These are phyloP conservation scores for Penicillium fimorum DNA, from an alignment of 495 filamentous ascomycete genomes.

Conservation along the genomic window DNA sequence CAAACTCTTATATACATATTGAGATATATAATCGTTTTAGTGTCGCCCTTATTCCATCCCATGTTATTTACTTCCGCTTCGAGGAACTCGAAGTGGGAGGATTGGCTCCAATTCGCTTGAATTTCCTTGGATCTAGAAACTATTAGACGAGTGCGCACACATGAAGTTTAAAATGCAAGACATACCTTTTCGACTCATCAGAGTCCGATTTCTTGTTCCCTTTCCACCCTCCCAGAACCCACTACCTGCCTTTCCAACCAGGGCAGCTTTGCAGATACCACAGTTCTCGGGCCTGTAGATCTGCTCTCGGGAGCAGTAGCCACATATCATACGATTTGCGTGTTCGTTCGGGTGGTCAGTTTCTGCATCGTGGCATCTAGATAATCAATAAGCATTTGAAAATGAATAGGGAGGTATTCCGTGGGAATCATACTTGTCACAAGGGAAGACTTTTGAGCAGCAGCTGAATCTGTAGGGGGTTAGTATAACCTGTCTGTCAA, in stretches of 20 bases:
- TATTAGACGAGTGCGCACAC: slow-evolving; percentile 4
- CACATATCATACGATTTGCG: slow-evolving; percentile 87
- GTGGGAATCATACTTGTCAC: slow-evolving; percentile 56
- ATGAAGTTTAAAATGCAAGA: slow-evolving; percentile 7
- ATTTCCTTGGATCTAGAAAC: slow-evolving; percentile 65
- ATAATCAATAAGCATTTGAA: slow-evolving; percentile 13
- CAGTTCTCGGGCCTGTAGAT: slow-evolving; percentile 80
- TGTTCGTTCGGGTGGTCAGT: slow-evolving; percentile 77
- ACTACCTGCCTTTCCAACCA: slow-evolving; percentile 67
- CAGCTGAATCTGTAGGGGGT: slow-evolving; percentile 53
- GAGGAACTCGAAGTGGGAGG: slow-evolving; percentile 30
- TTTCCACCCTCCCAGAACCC: slow-evolving; percentile 95
- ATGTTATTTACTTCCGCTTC: slow-evolving; percentile 30
- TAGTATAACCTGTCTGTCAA: not conserved
- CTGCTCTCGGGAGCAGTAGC: slow-evolving; percentile 80
- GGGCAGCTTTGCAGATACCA: slow-evolving; percentile 66
- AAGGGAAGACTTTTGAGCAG: slow-evolving; percentile 69
- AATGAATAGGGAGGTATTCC: not conserved
- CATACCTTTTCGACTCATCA: slow-evolving; percentile 68
- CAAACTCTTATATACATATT: too few species aligned
- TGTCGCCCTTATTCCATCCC: not conserved
- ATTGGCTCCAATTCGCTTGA: slow-evolving; percentile 48
- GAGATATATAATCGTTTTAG: not conserved
- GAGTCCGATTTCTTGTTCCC: slow-evolving; percentile 67
- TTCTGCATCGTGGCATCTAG: slow-evolving; percentile 71